A percentile compares a stretch with the other conserved stretches of the same genome.
These are phyloP conservation scores for Tolypocladium pustulatum DNA, from an alignment of 2,329 filamentous ascomycete genomes.

Conservation along the genomic window DNA sequence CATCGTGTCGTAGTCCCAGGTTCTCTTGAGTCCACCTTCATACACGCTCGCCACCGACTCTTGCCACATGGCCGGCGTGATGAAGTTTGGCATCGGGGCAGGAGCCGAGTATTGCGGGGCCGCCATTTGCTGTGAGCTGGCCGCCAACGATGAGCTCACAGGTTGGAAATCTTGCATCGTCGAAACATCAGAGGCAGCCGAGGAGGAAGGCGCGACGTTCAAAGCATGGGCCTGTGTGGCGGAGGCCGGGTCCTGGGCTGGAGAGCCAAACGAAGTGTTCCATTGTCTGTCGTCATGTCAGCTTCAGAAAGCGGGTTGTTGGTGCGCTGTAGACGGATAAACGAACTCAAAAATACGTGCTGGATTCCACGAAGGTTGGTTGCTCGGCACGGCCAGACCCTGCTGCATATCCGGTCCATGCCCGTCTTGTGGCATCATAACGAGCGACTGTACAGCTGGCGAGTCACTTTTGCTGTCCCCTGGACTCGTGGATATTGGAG, in stretches of 20 bases:
- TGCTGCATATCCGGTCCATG: slow-evolving; percentile 41
- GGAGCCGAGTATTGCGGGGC: slow-evolving; percentile 41
- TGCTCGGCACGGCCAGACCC: slow-evolving; percentile 52
- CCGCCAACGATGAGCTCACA: slow-evolving; percentile 32
- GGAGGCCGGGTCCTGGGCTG: slow-evolving; percentile 25
- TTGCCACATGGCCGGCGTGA: slow-evolving; percentile 65
- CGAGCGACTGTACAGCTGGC: slow-evolving; percentile 59
- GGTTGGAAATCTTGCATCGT: slow-evolving; percentile 43
- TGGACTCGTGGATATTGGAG: slow-evolving; percentile 64
- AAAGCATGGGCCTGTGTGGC: slow-evolving; percentile 37
- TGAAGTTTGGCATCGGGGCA: slow-evolving; percentile 45
- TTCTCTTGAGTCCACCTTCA: slow-evolving; percentile 51
- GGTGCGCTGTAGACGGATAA: not conserved
- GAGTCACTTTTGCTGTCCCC: slow-evolving; percentile 70
- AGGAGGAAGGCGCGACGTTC: slow-evolving; percentile 36
- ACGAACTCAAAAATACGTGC: slow-evolving; percentile 83
- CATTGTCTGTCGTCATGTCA: slow-evolving; percentile 56
- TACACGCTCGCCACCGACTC: slow-evolving; percentile 61
- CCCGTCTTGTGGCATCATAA: slow-evolving; percentile 56
- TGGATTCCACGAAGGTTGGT: slow-evolving; percentile 69
- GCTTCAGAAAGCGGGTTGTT: not conserved
- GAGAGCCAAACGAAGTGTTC: slow-evolving; percentile 86
- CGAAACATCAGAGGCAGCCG: slow-evolving; percentile 43
- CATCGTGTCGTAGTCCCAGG: slow-evolving; percentile 45
- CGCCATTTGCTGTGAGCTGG: slow-evolving; percentile 34